phyloP scores from a whole-genome alignment of 306 rosid genomes.

The Lathyrus oleraceus region DNA sequence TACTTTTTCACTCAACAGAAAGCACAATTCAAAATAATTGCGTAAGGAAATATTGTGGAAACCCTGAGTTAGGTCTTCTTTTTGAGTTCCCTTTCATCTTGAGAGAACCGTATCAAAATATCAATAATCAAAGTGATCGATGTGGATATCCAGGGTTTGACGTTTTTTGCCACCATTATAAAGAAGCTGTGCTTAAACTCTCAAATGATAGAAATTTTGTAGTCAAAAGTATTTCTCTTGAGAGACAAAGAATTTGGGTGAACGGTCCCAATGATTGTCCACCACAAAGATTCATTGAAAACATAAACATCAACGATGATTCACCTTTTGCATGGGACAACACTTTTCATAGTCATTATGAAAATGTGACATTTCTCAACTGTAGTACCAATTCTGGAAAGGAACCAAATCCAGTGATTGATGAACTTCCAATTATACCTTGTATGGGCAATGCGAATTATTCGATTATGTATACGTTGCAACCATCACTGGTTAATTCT shows the following conservation, averaged over 20 bases:
- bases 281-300: conserved; percentile 24
- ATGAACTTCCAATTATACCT: background rate
- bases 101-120: background rate
- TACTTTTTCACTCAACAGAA: conserved; percentile 26
- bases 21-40: conserved; percentile 27
- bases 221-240: background rate
- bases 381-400: conserved; percentile 9
- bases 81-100: conserved; percentile 46
- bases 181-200: conserved; percentile 2
- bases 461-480: background rate
- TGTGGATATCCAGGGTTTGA: conserved; percentile 34
- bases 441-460: conserved; percentile 10
- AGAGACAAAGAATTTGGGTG: conserved; percentile 8
- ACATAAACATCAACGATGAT: background rate
- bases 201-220: background rate
- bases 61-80: background rate
- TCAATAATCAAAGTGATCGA: background rate
- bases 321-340: conserved; percentile 2
- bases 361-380: conserved; percentile 9
- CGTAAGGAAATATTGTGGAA: background rate
- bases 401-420: background rate
- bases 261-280: conserved; percentile 34
- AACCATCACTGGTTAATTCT: background rate
- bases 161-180: conserved; percentile 4
- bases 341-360: background rate